Percentiles rank a stretch among this genome's conserved stretches.
Conservation (phyloP, 495 filamentous ascomycete genomes). For the Rostrohypoxylon terebratum region DNA sequence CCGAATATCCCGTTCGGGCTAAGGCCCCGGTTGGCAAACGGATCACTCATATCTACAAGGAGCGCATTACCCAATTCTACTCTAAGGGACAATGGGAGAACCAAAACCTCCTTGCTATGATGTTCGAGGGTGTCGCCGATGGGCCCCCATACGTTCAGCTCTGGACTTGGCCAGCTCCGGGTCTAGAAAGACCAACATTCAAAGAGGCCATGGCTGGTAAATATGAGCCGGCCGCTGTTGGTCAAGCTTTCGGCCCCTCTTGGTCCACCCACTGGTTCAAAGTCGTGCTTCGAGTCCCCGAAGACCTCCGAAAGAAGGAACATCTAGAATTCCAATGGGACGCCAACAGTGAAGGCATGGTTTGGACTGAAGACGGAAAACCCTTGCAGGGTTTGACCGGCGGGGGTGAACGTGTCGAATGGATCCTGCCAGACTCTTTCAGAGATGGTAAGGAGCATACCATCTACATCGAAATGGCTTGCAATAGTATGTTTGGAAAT, state of each 20-base stretch:
- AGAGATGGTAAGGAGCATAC: conserved; percentile 86
- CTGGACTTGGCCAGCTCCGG: conserved; percentile 85
- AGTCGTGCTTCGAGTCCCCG: conserved; percentile 79
- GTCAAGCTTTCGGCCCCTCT: conserved; percentile 86
- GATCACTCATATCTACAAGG: conserved; percentile 87
- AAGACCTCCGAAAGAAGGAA: conserved; percentile 74
- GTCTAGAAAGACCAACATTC: conserved; percentile 85
- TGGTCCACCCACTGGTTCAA: conserved; percentile 99
- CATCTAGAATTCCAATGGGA: conserved; percentile 96
- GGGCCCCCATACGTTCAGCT: conserved; percentile 84
- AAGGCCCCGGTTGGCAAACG: conserved; percentile 75
- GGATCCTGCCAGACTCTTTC: conserved; percentile 84
- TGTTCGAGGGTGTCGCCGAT: conserved; percentile 77
- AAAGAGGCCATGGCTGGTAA: conserved; percentile 84
- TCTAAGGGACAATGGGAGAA: conserved; percentile 81
- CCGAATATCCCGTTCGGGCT: conserved; percentile 61
- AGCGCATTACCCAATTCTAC: conserved; percentile 85
- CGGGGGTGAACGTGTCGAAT: conserved; percentile 88
- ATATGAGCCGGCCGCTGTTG: conserved; percentile 80
- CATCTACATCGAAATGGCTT: conserved; percentile 98
- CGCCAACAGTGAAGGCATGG: conserved; percentile 87
- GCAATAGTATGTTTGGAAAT: conserved; percentile 98
- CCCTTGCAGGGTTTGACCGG: conserved; percentile 94
- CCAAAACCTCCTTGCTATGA: conserved; percentile 80
- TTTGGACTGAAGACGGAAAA: conserved; percentile 89